Evolutionary conservation across 2,329 filamentous ascomycete species (phyloP).

Genomic region (Clonostachys rosea): DNA sequence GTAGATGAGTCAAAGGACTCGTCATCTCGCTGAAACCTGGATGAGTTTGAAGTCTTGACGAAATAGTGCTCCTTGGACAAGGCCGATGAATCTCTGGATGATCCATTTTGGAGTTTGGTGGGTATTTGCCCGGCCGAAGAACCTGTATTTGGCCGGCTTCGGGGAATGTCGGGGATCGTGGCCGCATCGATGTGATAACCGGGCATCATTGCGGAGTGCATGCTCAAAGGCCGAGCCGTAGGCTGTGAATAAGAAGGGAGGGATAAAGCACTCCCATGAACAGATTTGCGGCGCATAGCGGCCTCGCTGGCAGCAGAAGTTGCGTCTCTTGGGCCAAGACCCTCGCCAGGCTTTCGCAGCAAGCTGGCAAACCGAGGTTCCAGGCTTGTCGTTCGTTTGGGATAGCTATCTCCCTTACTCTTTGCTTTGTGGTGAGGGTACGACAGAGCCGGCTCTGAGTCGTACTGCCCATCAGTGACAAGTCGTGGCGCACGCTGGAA

Average conservation of each 20-base stretch:
- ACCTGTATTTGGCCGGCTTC: not conserved
- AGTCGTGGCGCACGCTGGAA: not conserved
- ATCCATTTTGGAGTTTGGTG: too few relatives aligned
- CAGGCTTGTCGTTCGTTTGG: slow-evolving; percentile 2
- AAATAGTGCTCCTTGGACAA: too few relatives aligned
- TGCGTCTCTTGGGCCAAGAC: too few relatives aligned
- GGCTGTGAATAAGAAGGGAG: not conserved
- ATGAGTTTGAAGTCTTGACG: too few relatives aligned
- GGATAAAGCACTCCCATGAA: not conserved
- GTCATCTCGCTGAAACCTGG: too few relatives aligned
- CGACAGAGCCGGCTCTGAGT: too few relatives aligned
- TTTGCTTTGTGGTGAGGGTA: too few relatives aligned
- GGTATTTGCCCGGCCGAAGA: too few relatives aligned
- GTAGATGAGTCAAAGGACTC: too few relatives aligned
- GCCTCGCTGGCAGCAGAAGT: too few relatives aligned
- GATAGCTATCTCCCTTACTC: not conserved
- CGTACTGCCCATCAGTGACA: not conserved
- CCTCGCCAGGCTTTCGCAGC: too few relatives aligned
- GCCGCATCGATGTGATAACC: not conserved
- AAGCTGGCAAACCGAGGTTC: not conserved
- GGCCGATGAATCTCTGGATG: too few relatives aligned
- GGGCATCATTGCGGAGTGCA: slow-evolving; percentile 1
- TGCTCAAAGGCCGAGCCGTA: slow-evolving; percentile 2
- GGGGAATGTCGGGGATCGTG: not conserved
- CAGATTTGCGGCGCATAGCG: slow-evolving; percentile 1